Percentiles rank a stretch among this genome's conserved stretches.
Evolutionary conservation across 345 rosid species (phyloP).

Genomic region (Isatis tinctoria): DNA sequence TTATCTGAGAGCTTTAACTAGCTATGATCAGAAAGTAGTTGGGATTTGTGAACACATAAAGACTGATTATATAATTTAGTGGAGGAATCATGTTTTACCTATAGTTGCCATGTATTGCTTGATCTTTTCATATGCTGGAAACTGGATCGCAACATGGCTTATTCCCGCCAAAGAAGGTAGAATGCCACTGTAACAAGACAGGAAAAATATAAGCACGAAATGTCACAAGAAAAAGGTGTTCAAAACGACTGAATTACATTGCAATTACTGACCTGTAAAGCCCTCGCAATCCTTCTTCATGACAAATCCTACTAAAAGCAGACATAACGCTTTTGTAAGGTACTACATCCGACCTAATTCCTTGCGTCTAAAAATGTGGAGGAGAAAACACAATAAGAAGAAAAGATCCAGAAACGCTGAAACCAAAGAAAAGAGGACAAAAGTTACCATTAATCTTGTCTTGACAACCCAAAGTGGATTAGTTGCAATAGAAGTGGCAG

Average conservation of each 20-base stretch:
- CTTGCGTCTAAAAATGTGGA: slow-evolving; percentile 46
- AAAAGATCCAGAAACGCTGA: not conserved
- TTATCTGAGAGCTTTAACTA: slow-evolving; percentile 44
- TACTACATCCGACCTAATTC: slow-evolving; percentile 67
- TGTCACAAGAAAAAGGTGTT: not conserved
- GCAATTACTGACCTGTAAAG: slow-evolving; percentile 66
- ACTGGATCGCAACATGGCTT: slow-evolving; percentile 95
- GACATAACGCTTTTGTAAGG: slow-evolving; percentile 76
- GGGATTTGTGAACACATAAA: not conserved
- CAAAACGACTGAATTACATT: not conserved
- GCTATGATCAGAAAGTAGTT: slow-evolving; percentile 29
- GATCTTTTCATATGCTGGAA: slow-evolving; percentile 93
- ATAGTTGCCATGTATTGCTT: slow-evolving; percentile 68
- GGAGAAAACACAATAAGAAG: not conserved
- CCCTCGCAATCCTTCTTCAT: slow-evolving; percentile 89
- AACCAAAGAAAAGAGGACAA: slow-evolving; percentile 1
- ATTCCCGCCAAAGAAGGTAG: slow-evolving; percentile 89
- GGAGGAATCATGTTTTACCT: slow-evolving; percentile 39
- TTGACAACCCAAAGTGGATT: slow-evolving; percentile 99
- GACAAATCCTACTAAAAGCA: slow-evolving; percentile 70
- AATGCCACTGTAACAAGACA: slow-evolving; percentile 69
- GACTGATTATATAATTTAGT: not conserved
- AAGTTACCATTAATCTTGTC: slow-evolving; percentile 88
- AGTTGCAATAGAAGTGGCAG: slow-evolving; percentile 77
- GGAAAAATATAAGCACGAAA: not conserved